phyloP scores from a whole-genome alignment of 805 yeast species.

The Teunomyces atbi region DNA sequence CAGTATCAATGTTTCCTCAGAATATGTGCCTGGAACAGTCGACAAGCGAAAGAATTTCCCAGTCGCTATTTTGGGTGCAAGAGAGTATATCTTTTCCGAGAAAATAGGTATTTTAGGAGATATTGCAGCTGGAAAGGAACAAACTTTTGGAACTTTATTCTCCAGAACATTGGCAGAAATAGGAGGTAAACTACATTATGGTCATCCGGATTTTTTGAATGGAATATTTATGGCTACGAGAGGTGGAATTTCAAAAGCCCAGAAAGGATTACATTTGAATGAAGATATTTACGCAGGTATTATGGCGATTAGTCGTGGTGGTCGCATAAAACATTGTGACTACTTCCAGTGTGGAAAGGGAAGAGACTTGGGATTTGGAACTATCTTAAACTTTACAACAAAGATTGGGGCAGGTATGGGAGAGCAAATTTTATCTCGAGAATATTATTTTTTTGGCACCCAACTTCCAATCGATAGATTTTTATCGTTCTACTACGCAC shows the following conservation, averaged over 20 bases:
- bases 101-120: constrained; percentile 91
- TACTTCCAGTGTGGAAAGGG: constrained; percentile 97
- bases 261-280: constrained; percentile 86
- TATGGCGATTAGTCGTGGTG: constrained; percentile 86
- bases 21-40: constrained; percentile 55
- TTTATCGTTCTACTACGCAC: constrained; percentile 92
- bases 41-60: constrained; percentile 39
- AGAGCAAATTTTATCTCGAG: constrained; percentile 89
- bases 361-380: constrained; percentile 89
- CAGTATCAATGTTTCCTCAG: constrained; percentile 44
- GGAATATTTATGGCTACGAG: constrained; percentile 90
- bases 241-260: constrained; percentile 95
- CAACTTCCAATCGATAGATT: constrained; percentile 86
- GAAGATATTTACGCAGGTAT: constrained; percentile 97
- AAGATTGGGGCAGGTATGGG: constrained; percentile 99
- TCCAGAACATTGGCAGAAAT: constrained; percentile 91
- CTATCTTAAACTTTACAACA: constrained; percentile 88
- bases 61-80: constrained; percentile 91
- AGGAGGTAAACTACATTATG: constrained; percentile 93
- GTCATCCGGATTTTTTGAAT: constrained; percentile 94
- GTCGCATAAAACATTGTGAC: constrained; percentile 92
- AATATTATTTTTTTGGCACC: constrained; percentile 87
- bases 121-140: constrained; percentile 96
- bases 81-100: constrained; percentile 93
- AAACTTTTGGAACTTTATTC: constrained; percentile 93